Base-by-base conservation (phyloP, 169 alveolate species). In the Cryptosporidium tyzzeri region DNA sequence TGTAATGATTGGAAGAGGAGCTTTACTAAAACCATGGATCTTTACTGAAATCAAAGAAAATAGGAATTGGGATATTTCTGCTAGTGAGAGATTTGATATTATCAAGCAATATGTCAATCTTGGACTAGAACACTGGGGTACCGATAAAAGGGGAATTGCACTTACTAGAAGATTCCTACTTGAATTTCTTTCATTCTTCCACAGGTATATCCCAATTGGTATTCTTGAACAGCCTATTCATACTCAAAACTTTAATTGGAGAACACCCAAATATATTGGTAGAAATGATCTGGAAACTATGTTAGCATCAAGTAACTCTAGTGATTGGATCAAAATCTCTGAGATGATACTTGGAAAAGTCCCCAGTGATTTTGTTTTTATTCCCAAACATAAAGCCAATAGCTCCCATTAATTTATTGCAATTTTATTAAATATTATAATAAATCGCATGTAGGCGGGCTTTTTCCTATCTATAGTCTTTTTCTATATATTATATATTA, bases 81-180 rank as follows among this genome's bases (percentile, higher is more conserved):
- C 95, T 51, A 55, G 92, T 5, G 97, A 95, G 85, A 92, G 97
- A 33, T 86, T 95, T 55, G 97, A 93, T 16, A 69, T 94, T 53
- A 71, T 93, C 14, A 93, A 93, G 71, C 86, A 91, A 39, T 94
- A 84, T 80, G 95, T 92, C 50, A 73, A 85, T 39, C 92, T 70
- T 75, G 97, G 96, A 0, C 92, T 94, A 10, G 94, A 92, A 53
- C 96, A 94, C 74, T 95, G 97, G 97, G 97, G 97, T 31, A 85
- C 95, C 51, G 97, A 95, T 73, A 84, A 89, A 26, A 87, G 94
- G 44, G 97, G 97, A 21, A 94, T 95, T n/a, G 95, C 94, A 59
- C 93, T 94, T 55, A 93, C 96, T 7, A 69, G 94, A 70, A 91
- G 93, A 50, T 95, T 95, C 85, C 75, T 95, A 74, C 87, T 95